These are phyloP conservation scores for Apiotrichum domesticum DNA, from an alignment of 1,284 basidiomycete species.

Conservation along the genomic window DNA sequence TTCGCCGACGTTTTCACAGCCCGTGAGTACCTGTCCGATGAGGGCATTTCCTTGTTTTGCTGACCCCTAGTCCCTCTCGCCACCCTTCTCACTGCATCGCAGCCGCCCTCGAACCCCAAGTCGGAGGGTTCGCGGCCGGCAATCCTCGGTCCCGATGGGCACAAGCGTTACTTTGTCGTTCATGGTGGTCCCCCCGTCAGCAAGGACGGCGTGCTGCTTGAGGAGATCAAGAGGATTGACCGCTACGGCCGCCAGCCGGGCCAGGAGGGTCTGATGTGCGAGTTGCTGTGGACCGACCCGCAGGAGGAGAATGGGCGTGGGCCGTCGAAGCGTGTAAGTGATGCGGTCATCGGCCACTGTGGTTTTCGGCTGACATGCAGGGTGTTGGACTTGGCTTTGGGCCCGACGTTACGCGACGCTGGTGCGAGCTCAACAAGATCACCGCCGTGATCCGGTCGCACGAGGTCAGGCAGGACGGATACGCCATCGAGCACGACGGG, in stretches of 20 bases:
- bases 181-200: slow-evolving; percentile 90
- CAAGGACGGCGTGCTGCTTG: slow-evolving; percentile 85
- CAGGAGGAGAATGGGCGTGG: slow-evolving; percentile 85
- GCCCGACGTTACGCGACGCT: slow-evolving; percentile 79
- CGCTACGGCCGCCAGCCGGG: slow-evolving; percentile 87
- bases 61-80: slow-evolving; percentile 69
- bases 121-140: slow-evolving; percentile 44
- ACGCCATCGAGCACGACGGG: slow-evolving; percentile 55
- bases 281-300: slow-evolving; percentile 89
- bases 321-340: slow-evolving; percentile 79
- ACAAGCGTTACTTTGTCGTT: slow-evolving; percentile 89
- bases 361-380: slow-evolving; percentile 42
- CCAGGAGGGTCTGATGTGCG: slow-evolving; percentile 90
- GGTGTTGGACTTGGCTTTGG: slow-evolving; percentile 95
- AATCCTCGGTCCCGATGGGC: slow-evolving; percentile 76
- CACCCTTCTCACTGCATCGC: slow-evolving; percentile 71
- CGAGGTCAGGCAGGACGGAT: slow-evolving; percentile 81
- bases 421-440: slow-evolving; percentile 82
- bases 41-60: not conserved
- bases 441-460: slow-evolving; percentile 91
- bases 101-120: slow-evolving; percentile 53
- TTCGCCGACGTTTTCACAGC: slow-evolving; percentile 88
- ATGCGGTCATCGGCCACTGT: slow-evolving; percentile 65
- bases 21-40: slow-evolving; percentile 52
- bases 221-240: slow-evolving; percentile 82